Conservation (phyloP, 192 early-diverging fungal species). For the Coemansia sp. region DNA sequence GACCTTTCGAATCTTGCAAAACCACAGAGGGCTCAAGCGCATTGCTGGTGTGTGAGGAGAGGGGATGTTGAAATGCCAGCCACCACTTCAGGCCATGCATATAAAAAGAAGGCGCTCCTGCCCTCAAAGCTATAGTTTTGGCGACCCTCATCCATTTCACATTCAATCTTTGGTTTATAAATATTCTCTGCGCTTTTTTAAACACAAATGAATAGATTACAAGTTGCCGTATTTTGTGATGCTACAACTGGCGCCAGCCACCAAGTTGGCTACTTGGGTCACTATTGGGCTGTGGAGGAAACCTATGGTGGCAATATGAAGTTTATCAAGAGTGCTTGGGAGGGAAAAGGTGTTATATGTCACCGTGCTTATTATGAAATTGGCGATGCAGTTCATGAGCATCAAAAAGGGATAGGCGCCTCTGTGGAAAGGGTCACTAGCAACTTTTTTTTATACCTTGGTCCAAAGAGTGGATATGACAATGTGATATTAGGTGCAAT, state of each 20-base stretch:
- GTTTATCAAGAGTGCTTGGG: neutral
- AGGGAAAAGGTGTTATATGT: neutral
- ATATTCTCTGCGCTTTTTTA: neutral
- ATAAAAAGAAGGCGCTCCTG: no score
- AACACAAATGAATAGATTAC: neutral
- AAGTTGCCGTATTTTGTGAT: neutral
- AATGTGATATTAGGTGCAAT: neutral
- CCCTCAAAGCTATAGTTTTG: neutral
- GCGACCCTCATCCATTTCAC: neutral
- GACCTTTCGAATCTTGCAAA: no score
- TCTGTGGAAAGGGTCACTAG: no score
- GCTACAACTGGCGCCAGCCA: no score
- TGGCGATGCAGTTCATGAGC: no score
- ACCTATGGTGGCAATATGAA: neutral
- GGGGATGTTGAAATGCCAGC: no score
- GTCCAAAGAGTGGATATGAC: neutral
- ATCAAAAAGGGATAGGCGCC: no score
- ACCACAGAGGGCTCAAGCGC: no score
- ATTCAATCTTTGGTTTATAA: neutral
- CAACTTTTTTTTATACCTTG: neutral
- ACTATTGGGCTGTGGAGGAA: neutral
- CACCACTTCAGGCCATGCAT: no score
- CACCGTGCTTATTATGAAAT: neutral
- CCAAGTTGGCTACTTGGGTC: neutral
- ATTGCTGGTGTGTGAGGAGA: no score